These are phyloP conservation scores for Calonectria ilicicola DNA, from an alignment of 2,329 filamentous ascomycete species.

Conservation along the genomic window DNA sequence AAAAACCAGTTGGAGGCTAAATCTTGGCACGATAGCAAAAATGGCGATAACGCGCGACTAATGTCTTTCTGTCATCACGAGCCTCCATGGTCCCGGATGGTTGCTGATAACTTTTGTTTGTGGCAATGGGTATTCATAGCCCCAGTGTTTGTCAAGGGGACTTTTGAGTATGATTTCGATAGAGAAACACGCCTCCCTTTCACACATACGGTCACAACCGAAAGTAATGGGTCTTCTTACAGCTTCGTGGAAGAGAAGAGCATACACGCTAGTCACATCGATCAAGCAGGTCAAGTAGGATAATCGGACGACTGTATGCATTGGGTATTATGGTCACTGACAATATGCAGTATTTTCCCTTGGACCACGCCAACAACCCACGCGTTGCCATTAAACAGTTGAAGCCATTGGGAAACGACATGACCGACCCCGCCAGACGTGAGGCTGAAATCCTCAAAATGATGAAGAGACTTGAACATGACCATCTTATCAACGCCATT, in stretches of 20 bases:
- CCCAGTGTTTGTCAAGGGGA: neutral
- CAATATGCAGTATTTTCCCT: neutral
- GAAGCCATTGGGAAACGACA: neutral
- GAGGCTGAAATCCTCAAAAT: constrained; percentile 12
- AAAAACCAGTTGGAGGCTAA: too few species aligned
- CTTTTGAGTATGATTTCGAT: constrained; percentile 4
- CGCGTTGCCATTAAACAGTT: constrained; percentile 10
- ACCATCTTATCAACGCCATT: constrained; percentile 19
- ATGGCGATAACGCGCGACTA: neutral
- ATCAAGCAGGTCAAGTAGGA: neutral
- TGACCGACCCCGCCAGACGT: neutral
- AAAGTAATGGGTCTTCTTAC: neutral
- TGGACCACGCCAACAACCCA: neutral
- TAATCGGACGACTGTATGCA: neutral
- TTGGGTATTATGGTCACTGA: neutral
- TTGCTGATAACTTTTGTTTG: neutral
- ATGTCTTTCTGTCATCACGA: neutral
- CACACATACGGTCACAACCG: neutral
- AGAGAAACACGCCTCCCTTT: neutral
- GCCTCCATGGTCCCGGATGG: neutral
- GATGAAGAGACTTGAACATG: constrained; percentile 2
- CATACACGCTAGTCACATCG: constrained; percentile 1
- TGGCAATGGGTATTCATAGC: constrained; percentile 17
- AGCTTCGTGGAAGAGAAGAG: constrained; percentile 7
- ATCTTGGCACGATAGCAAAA: too few species aligned